phyloP scores from a whole-genome alignment of 768 basidiomycete species.

The Termitomyces sp. region DNA sequence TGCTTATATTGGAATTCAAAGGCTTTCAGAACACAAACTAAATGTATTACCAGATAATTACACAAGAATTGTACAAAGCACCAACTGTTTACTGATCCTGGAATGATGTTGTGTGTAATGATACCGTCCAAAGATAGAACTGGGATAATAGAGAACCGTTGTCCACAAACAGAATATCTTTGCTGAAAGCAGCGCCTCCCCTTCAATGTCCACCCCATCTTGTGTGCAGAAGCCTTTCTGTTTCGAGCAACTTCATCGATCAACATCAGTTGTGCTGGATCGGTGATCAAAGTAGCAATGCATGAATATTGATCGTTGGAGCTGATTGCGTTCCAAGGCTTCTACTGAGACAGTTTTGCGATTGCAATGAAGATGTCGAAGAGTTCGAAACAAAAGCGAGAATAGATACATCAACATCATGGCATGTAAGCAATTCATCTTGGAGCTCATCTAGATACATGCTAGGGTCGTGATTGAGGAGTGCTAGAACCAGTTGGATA shows the following conservation, averaged over 20 bases:
- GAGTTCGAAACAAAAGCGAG: not conserved
- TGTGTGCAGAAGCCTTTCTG: too few species aligned
- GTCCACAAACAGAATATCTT: not conserved
- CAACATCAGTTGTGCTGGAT: too few species aligned
- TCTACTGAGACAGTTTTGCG: not conserved
- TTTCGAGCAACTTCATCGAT: too few species aligned
- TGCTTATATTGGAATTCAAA: not conserved
- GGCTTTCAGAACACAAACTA: too few species aligned
- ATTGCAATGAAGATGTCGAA: not conserved
- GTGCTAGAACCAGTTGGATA: not conserved
- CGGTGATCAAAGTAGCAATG: not conserved
- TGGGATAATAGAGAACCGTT: not conserved
- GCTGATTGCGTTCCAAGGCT: not conserved
- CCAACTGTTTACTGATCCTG: constrained; percentile 3
- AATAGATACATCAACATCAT: not conserved
- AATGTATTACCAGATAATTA: not conserved
- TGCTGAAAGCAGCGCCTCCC: not conserved
- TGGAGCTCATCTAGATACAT: constrained; percentile 1
- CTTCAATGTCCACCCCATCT: too few species aligned
- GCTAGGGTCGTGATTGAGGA: not conserved
- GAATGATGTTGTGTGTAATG: constrained; percentile 2
- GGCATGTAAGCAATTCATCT: not conserved
- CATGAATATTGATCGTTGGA: not conserved
- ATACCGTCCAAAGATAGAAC: not conserved
- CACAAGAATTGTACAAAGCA: not conserved